phyloP scores from a whole-genome alignment of 75 land plant species.

The Pinus taeda region DNA sequence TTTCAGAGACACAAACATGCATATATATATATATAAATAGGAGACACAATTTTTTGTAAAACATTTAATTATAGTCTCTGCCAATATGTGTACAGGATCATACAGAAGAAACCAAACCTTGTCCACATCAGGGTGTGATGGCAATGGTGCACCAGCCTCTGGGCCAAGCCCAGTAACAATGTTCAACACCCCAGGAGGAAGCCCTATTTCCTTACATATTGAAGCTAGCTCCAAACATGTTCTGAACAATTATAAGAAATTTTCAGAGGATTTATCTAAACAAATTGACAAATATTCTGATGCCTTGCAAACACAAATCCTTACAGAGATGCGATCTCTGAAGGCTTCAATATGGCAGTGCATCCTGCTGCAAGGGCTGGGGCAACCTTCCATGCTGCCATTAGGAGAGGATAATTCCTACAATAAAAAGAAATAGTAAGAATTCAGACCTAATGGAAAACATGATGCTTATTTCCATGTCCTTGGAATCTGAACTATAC shows the following conservation, averaged over 20 bases:
- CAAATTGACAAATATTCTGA: not conserved
- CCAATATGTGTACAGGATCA: not conserved
- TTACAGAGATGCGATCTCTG: constrained; percentile 96
- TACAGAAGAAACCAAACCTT: constrained; percentile 52
- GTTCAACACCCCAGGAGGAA: constrained; percentile 94
- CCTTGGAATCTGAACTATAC: not conserved
- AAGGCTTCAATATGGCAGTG: constrained; percentile 93
- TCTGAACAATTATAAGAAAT: constrained; percentile 31
- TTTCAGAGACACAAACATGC: not conserved
- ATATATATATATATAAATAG: not conserved
- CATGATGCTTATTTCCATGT: not conserved
- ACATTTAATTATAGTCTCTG: not conserved
- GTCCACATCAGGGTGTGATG: constrained; percentile 85
- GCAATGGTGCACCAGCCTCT: constrained; percentile 96
- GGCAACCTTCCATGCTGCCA: constrained; percentile 99
- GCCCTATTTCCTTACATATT: constrained; percentile 80
- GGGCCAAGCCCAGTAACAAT: constrained; percentile 88
- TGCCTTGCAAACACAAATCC: constrained; percentile 3
- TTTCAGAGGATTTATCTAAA: constrained; percentile 4
- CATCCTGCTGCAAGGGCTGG: constrained; percentile 99
- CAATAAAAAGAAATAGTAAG: constrained; percentile 9
- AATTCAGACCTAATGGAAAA: not conserved
- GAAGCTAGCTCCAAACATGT: constrained; percentile 95
- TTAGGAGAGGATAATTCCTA: constrained; percentile 98
- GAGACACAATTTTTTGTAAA: not conserved